Conservation (phyloP, 2,329 filamentous ascomycete species). For the Xylaria sp. region DNA sequence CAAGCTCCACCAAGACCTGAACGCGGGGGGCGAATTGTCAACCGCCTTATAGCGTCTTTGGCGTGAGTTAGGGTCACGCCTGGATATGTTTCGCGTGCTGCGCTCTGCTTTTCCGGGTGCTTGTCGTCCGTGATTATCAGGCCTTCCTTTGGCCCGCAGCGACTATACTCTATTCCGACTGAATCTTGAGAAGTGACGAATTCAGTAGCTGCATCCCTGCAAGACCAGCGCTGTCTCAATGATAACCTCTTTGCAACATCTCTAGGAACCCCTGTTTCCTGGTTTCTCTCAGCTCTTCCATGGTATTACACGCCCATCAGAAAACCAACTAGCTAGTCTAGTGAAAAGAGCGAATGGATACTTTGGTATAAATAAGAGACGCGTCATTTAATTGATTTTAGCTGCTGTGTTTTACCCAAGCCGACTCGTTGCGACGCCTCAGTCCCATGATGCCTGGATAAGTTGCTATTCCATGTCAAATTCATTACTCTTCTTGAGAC, state of each 20-base stretch:
- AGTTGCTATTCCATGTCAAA: not conserved
- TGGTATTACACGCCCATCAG: not conserved
- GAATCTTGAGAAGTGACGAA: not conserved
- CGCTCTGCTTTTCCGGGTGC: conserved; percentile 10
- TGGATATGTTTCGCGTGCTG: not conserved
- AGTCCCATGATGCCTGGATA: not conserved
- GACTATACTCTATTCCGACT: not conserved
- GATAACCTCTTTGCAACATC: not conserved
- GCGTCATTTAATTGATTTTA: too few species aligned
- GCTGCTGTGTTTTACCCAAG: not conserved
- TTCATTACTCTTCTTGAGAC: not conserved
- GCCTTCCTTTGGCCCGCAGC: conserved; percentile 22
- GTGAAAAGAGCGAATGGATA: not conserved
- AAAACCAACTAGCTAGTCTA: not conserved
- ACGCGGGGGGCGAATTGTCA: conserved; percentile 1
- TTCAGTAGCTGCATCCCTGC: not conserved
- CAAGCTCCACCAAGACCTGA: conserved; percentile 7
- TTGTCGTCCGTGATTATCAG: conserved; percentile 19
- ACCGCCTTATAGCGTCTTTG: conserved; percentile 6
- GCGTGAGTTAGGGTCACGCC: not conserved
- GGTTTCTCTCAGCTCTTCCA: not conserved
- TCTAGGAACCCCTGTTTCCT: not conserved
- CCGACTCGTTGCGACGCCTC: not conserved
- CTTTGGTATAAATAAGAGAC: not conserved
- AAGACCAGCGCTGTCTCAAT: not conserved